phyloP scores from a whole-genome alignment of 805 yeast species.

The Hermanozyma aechmeae region DNA sequence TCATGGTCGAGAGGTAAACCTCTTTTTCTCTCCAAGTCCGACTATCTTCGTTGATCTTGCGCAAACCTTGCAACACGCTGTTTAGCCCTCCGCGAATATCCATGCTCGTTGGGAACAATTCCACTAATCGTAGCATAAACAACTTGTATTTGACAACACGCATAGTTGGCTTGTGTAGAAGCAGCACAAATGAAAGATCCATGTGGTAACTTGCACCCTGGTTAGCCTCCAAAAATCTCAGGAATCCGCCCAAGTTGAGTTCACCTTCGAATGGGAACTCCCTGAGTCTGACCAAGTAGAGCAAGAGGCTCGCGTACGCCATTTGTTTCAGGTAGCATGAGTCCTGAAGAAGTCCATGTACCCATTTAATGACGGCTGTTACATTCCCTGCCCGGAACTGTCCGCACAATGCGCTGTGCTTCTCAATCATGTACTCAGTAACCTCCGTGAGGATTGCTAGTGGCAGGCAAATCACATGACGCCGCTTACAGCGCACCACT shows the following conservation, averaged over 20 bases:
- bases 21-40: not conserved
- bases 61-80: not conserved
- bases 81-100: not conserved
- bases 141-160: slow-evolving; percentile 8
- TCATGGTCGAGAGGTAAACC: not conserved
- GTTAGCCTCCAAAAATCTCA: slow-evolving; percentile 5
- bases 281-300: slow-evolving; percentile 2
- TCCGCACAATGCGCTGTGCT: not conserved
- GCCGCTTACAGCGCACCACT: not conserved
- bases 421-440: not conserved
- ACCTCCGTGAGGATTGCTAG: not conserved
- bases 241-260: too few relatives aligned
- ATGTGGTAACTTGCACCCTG: slow-evolving; percentile 6
- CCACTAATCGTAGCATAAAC: slow-evolving; percentile 4
- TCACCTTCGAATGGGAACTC: slow-evolving; percentile 5
- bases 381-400: not conserved
- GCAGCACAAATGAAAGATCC: slow-evolving; percentile 8
- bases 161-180: slow-evolving; percentile 8
- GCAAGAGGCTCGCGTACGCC: slow-evolving; percentile 5
- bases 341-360: not conserved
- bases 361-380: not conserved
- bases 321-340: too few relatives aligned
- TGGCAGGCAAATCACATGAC: not conserved
- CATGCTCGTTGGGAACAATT: not conserved
- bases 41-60: not conserved